phyloP scores from a whole-genome alignment of 805 yeast genomes.

The Candida pseudoglaebosa region DNA sequence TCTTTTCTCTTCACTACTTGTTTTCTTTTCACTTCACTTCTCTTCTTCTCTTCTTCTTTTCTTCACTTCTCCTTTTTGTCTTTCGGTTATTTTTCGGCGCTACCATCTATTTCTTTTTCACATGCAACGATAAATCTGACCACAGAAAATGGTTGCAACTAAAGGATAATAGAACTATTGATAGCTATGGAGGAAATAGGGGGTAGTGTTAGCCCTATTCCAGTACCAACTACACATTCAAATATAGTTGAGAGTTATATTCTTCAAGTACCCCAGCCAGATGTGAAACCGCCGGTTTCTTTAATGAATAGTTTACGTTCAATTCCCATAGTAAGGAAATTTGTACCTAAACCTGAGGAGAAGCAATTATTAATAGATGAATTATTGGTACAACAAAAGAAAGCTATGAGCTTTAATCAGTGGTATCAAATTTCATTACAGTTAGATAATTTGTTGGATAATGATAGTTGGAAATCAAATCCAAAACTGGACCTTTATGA shows the following conservation, averaged over 20 bases:
- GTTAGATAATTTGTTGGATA: constrained; percentile 62
- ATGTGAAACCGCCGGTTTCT: background rate
- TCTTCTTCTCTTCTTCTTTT: too few relatives aligned
- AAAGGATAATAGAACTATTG: too few relatives aligned
- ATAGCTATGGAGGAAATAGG: constrained; percentile 1
- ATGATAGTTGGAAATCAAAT: constrained; percentile 67
- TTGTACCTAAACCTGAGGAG: constrained; percentile 20
- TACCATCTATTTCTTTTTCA: background rate
- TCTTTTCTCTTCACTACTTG: too few relatives aligned
- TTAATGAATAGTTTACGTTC: constrained; percentile 7
- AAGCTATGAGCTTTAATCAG: constrained; percentile 43
- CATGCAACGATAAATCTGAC: background rate
- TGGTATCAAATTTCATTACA: constrained; percentile 66
- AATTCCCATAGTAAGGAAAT: constrained; percentile 16
- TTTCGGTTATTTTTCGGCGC: too few relatives aligned
- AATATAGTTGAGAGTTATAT: background rate
- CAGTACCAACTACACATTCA: background rate
- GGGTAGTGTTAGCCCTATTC: constrained; percentile 1
- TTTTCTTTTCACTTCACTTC: too few relatives aligned
- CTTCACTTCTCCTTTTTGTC: too few relatives aligned
- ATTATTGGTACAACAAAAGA: constrained; percentile 27
- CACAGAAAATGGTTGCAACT: too few relatives aligned
- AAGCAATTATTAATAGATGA: constrained; percentile 18
- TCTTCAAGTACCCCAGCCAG: constrained; percentile 1
- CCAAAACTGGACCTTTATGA: constrained; percentile 70